Evolutionary conservation across 768 basidiomycete species (phyloP), one percentile per base, ranked within the genome.

Genomic region (Russula vinacea): DNA sequence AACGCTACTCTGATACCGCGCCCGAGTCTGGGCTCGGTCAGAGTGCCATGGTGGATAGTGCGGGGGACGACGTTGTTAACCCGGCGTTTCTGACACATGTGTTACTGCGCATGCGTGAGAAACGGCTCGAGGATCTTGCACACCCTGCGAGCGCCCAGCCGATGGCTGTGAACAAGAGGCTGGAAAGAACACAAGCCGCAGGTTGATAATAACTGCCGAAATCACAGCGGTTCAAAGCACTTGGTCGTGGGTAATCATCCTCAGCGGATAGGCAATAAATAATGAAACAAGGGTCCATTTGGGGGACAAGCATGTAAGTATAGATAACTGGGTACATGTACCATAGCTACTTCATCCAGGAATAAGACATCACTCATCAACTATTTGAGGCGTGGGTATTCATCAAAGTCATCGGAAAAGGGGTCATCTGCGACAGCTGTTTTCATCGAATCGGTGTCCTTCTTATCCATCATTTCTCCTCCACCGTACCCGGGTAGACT

Each of bases 1-100:
- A 90, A 44, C 79, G 84, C 10, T 93, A 92, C 75, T 85, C 84
- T 61, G 88, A 92, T 65, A 84, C 88, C 50, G 77, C 76, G 5
- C 71, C 79, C 11, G 75, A 0, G 63, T 63, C n/a, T 54, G 70
- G 16, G 45, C 62, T 61, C 24, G 55, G 59, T 1, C 59, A 33
- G 0, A 64, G 63, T 16, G 66, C 67, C 11, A 72, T 54, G 10
- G 62, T 52, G 14, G 61, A 71, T 7, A 68, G 56, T 42, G 22
- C 53, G 8, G 72, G 69, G 29, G 74, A 74, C 5, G 60, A 42
- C 24, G 69, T 78, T 35, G 79, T 89, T 33, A 90, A 85, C n/a
- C 84, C 87, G 0, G 72, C 73, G 60, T 78, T 82, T 66, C 74
- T 92, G 68, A 79, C 85, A 5, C 76, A 74, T 40, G 67, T 90